These are phyloP conservation scores for Lepiota venenata DNA, from an alignment of 768 basidiomycete genomes.

Conservation along the genomic window DNA sequence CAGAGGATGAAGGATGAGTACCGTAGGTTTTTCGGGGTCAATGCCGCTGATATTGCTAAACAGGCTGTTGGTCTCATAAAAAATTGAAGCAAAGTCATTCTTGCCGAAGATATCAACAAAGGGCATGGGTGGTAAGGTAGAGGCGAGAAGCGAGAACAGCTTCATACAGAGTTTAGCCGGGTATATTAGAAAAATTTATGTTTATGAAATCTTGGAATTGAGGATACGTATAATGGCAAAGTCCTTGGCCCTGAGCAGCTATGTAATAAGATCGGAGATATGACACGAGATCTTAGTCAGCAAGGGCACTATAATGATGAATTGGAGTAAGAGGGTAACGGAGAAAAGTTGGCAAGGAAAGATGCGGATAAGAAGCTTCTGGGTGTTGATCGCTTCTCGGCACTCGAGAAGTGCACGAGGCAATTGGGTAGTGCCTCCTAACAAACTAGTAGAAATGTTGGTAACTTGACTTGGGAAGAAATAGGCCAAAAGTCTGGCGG, in stretches of 20 bases:
- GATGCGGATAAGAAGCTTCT: neutral
- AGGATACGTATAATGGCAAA: neutral
- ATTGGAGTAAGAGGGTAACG: neutral
- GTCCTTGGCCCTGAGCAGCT: neutral
- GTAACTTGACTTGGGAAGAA: neutral
- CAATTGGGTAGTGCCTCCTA: too few species aligned
- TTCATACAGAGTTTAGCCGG: slow-evolving; percentile 12
- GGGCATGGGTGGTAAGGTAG: slow-evolving; percentile 67
- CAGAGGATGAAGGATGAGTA: slow-evolving; percentile 65
- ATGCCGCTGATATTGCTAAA: slow-evolving; percentile 63
- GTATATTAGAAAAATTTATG: neutral
- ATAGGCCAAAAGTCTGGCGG: neutral
- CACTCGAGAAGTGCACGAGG: neutral
- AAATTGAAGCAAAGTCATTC: slow-evolving; percentile 68
- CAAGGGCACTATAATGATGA: neutral
- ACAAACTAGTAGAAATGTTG: neutral
- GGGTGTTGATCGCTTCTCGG: slow-evolving; percentile 4
- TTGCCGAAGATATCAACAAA: slow-evolving; percentile 60
- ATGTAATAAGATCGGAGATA: slow-evolving; percentile 2
- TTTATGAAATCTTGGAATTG: too few species aligned
- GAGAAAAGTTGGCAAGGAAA: neutral
- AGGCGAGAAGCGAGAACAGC: slow-evolving; percentile 11
- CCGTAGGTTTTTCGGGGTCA: slow-evolving; percentile 59
- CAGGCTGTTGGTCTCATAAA: slow-evolving; percentile 65
- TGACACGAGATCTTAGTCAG: neutral